Evolutionary conservation across 371 early-diverging fungal genomes (phyloP), one percentile per base, ranked within the genome.

Genomic region (Blakeslea trispora): DNA sequence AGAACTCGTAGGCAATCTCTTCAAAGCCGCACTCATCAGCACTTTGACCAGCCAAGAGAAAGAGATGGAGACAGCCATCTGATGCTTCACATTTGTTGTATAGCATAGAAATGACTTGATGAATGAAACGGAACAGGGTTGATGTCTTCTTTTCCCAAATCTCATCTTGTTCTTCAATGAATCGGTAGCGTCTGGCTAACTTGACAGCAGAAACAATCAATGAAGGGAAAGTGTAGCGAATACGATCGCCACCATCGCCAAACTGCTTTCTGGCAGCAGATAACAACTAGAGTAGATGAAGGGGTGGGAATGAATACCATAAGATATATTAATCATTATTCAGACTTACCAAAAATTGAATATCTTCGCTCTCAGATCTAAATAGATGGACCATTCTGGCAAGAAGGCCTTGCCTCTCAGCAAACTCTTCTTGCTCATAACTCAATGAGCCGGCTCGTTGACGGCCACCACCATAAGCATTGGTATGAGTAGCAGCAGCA

Each of bases 1-100:
- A 87, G 70, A 95, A 94, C 63, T 95, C 96, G 69, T 95, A 94
- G 5, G 88, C 85, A 11, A 90, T 77, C 52, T 94, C 94, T 59
- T 96, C 95, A 63, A 91, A 82, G 1, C 88, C 87, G 22, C 83
- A 80, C 62, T 88, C 87, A 61, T 90, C 88, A 5, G 94, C 92
- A 23, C 85, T 82, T 61, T 90, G 86, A 0, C 91, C 96, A 0
- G 91, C 89, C 57, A 89, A 64, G 51, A 96, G 66, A 64, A 87
- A 92, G 56, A 95, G 69, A 31, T 91, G 84, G 52, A 95, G 71
- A 21, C 88, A 85, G 34, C 87, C 75, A 35, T 91, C 91, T 17
- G 89, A 83, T 24, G 74, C 76, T 40, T 87, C 84, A 51, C 84
- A 87, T 71, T 84, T 82, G 54, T 77, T 74, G 58, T 81, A 75